Base-by-base conservation (phyloP, 768 basidiomycete species). In the Lyophyllum decastes region DNA sequence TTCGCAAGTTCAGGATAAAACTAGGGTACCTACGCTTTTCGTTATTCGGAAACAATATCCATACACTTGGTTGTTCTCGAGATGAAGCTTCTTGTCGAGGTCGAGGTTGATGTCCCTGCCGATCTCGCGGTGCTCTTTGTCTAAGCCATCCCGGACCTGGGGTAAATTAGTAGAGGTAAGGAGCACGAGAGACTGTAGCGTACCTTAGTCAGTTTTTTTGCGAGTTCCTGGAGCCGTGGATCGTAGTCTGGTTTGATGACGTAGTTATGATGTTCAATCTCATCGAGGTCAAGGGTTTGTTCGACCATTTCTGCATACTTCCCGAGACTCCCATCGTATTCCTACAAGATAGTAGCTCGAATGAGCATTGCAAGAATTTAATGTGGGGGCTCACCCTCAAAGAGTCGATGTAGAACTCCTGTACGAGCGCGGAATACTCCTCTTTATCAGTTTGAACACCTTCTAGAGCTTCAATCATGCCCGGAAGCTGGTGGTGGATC, bases 271-370 rank as follows among this genome's bases (percentile, higher is more conserved):
- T 82, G 81, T 27, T 91, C 88, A 6, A 97, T 81, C 56, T 95
- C 86, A 21, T 87, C 85, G 17, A 98, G 83, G 66, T 99, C 97
- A 43, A 99, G 84, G 0, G 97, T 98, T 60, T 92, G 87, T 70
- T 98, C 94, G 2, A 98, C 95, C 92, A 98, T 95, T 59, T 95
- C 92, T 2, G 82, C 79, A 64, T 95, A 96, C 67, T 92, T 92
- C 12, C 78, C 78, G 4, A 98, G 82, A 50, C 76, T 86, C 0
- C 69, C 71, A 17, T 82, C 73, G 60, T 84, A 81, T 61, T 87
- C 80, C 94, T 95, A 63, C n/a, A 38, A n/a, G 43, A 47, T 49
- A 45, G 45, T 0, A 41, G 11, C 8, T 21, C 8, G 26, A 24
- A n/a, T 17, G 34, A n/a, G 24, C 22, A 17, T 47, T 9, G 14